phyloP scores from a whole-genome alignment of 1,284 basidiomycete genomes.

The Boletus holoroseus region DNA sequence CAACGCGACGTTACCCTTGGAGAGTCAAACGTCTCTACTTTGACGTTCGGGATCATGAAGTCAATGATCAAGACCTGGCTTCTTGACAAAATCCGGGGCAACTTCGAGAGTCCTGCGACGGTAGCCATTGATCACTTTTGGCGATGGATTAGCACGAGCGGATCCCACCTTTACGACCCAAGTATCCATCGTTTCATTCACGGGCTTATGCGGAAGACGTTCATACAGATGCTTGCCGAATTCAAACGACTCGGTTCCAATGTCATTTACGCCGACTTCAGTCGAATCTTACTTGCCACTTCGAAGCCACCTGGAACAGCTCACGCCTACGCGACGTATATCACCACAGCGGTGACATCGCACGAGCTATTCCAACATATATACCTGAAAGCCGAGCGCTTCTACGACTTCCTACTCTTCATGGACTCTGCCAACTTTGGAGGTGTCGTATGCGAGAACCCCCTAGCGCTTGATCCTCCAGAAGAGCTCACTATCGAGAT shows the following conservation, averaged over 20 bases:
- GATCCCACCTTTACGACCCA: constrained; percentile 88
- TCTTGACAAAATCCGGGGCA: constrained; percentile 74
- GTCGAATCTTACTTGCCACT: constrained; percentile 85
- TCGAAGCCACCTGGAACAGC: constrained; percentile 95
- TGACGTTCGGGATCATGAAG: constrained; percentile 84
- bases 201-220: constrained; percentile 96
- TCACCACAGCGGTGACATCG: constrained; percentile 88
- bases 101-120: constrained; percentile 58
- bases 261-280: constrained; percentile 94
- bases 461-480: constrained; percentile 60
- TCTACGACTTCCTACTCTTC: constrained; percentile 93
- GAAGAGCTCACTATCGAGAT: constrained; percentile 74
- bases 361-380: constrained; percentile 96
- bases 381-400: constrained; percentile 80
- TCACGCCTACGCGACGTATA: constrained; percentile 92
- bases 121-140: constrained; percentile 89
- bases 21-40: constrained; percentile 87
- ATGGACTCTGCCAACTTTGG: constrained; percentile 95
- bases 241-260: constrained; percentile 93
- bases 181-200: constrained; percentile 92
- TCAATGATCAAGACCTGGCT: constrained; percentile 91
- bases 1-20: constrained; percentile 81
- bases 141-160: constrained; percentile 89
- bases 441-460: constrained; percentile 82
- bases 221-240: constrained; percentile 94